Evolutionary conservation across 805 yeast genomes (phyloP).

Genomic region (Komagataella ulmi): DNA sequence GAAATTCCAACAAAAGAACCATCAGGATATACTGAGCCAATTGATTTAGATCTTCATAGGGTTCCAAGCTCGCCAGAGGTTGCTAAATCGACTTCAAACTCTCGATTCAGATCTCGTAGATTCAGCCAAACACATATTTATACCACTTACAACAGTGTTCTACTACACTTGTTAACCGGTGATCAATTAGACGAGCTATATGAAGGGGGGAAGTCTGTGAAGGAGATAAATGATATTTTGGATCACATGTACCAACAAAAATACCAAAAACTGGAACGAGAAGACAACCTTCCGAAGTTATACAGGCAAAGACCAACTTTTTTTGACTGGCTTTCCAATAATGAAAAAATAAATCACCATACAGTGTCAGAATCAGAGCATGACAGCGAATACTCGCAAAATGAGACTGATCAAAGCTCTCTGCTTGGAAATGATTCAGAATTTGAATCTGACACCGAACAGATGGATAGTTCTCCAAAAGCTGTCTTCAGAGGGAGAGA

Average conservation of each 20-base stretch:
- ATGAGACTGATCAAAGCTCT: background rate
- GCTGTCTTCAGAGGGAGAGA: background rate
- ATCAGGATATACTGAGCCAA: background rate
- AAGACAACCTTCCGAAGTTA: constrained; percentile 4
- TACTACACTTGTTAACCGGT: constrained; percentile 17
- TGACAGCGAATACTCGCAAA: background rate
- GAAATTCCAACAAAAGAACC: background rate
- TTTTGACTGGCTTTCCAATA: background rate
- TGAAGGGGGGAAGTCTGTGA: constrained; percentile 15
- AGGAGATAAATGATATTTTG: constrained; percentile 13
- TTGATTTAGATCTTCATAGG: background rate
- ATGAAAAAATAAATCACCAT: background rate
- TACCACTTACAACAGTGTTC: constrained; percentile 19
- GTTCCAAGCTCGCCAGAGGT: background rate
- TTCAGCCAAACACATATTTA: constrained; percentile 22
- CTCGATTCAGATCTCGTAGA: constrained; percentile 14
- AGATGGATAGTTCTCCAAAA: background rate
- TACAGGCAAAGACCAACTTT: background rate
- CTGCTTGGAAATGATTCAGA: background rate
- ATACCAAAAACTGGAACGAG: constrained; percentile 11
- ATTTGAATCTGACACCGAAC: background rate
- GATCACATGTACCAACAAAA: constrained; percentile 12
- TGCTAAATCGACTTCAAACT: background rate
- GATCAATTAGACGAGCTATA: constrained; percentile 14
- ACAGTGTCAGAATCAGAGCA: background rate